Evolutionary conservation across 2,329 filamentous ascomycete genomes (phyloP), one percentile per base, ranked within the genome.

Genomic region (Ophiosphaerella korrae): DNA sequence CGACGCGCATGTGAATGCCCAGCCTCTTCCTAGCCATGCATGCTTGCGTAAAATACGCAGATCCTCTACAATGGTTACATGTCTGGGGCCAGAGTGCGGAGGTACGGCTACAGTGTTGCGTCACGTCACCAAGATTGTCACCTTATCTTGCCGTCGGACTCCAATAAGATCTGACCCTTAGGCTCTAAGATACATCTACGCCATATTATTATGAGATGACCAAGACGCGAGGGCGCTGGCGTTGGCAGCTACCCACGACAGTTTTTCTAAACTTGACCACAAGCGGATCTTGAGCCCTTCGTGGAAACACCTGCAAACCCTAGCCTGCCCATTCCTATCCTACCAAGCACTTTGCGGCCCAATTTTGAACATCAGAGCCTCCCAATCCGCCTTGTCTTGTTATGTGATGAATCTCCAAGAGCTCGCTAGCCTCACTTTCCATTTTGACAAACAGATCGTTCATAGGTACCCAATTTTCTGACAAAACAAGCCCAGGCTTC

Each of bases 61-160:
- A 42, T 31, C n/a, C n/a, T 42, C 31, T 42, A 26, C 38, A 21
- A 21, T 21, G 18, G 18, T 41, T 31, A 18, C 42, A 42, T 23
- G 23, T 42, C 45, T 45, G 45, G 50, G 50, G 42, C 32, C 34
- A 45, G 41, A 40, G 21, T 53, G 45, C 26, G 50, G 45, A 53
- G 50, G 43, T 21, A 38, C 23, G 37, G 39, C 37, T 42, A 36
- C 31, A 31, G 32, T 23, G 21, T 40, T 11, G 38, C 24, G 13
- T 26, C 39, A 35, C 41, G 34, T 31, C 29, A 43, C 41, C n/a
- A 29, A 13, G 41, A n/a, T n/a, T n/a, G n/a, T n/a, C n/a, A n/a
- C n/a, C n/a, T n/a, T n/a, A n/a, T n/a, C n/a, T 33, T 31, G 29
- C 18, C 18, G 18, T 29, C 7, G 8, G 26, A 42, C 26, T 31